Base-by-base conservation (phyloP, 352 stramenopile species). In the Pythium aphanidermatum region DNA sequence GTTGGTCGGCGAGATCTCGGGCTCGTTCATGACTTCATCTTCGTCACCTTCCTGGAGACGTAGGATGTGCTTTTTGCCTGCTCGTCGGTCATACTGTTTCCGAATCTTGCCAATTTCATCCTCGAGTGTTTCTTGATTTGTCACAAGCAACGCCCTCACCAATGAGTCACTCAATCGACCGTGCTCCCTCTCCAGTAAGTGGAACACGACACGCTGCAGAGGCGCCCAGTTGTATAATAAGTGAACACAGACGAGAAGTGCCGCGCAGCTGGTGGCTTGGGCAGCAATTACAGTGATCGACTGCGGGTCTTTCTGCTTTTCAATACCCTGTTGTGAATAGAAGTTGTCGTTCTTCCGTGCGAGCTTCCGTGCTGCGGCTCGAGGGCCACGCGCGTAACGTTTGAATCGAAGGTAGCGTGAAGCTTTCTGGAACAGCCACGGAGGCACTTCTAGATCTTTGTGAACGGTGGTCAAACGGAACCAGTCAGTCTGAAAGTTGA, bases 351-450 rank as follows among this genome's bases (percentile, higher is more conserved):
- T 66, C 54, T 92, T 95, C 4, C 80, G 72, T 23, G 64, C 48
- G 14, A 72, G 54, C 19, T 82, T 79, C 1, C 83, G 68, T 3
- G 57, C 40, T 2, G 80, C 65, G 9, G 73, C 76, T 21, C 73
- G 68, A 17, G 83, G 83, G 11, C 78, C 83, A 40, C 83, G 67
- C 6, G 78, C 61, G 32, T 95, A 95, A 4, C 83, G 61, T 51
- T 95, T 95, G 47, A 90, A 90, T 0, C 83, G 79, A 49, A 92
- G 45, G 35, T 95, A 95, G 2, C 83, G 72, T 28, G 75, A 79
- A 4, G 83, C 83, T 43, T 89, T 89, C 10, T 83, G 76, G 7
- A 89, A 51, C 19, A 95, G 45, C 70, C 77, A 91, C 12, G 62
- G 40, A 0, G 83, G 83, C 1, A 92, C 25, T 20, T 16, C n/a